Evolutionary conservation across 352 stramenopile species (phyloP), one percentile per base, ranked within the genome.

Genomic region (Phytophthora fragariae): DNA sequence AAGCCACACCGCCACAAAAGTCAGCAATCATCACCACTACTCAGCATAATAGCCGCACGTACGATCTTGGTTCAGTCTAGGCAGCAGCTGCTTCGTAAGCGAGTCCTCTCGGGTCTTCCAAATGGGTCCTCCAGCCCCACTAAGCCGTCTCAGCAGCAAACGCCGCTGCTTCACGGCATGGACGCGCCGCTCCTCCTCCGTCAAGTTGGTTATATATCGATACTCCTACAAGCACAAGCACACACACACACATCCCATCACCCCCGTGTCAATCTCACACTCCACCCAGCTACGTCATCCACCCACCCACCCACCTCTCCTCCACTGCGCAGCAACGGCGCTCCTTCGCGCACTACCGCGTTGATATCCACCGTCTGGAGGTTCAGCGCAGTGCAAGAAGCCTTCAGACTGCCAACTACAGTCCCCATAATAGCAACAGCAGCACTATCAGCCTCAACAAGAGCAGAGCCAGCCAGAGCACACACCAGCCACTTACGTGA

Each of bases 291-390:
- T 8, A 57, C 6, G 7, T 46, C 39, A 46, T 31, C 29, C 29
- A 31, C 29, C 12, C 24, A 15, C 12, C 1, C 9, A 76, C 75
- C 17, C n/a, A 90, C 85, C 71, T 96, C 85, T 29, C 90, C 90
- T 24, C 90, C 90, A 57, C 84, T 95, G 9, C 88, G 82, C 31
- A 96, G 53, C 39, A 96, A 50, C 27, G 90, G 87, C 12, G 86
- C 84, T 5, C 86, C 90, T 17, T 93, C 75, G 1, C 59, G 62
- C 50, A 96, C 78, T 57, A 96, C 85, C 1, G 73, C 69, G 0
- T 68, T 50, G 14, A 96, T 75, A 54, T 92, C 68, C 24, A 96
- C 86, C 0, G 76, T 88, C 44, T 83, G 70, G 37, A 89, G 78
- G 56, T 84, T 91, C 8, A 92, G 75, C 44, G 73, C 79, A 6